phyloP scores from a whole-genome alignment of 495 filamentous ascomycete species.

The Talaromyces proteolyticus region DNA sequence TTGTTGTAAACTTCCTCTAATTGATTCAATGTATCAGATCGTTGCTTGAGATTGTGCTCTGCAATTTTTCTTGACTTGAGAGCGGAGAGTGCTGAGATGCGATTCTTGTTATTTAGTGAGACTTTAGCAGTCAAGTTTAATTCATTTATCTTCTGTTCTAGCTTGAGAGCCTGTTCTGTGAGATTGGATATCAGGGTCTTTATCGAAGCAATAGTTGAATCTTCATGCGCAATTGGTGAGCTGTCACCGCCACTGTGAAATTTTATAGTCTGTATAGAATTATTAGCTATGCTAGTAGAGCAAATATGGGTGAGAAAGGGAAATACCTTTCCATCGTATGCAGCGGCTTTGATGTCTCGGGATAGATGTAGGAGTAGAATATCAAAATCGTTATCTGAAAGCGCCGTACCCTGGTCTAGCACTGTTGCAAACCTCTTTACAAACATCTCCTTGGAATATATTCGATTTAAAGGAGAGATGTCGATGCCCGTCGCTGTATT shows the following conservation, averaged over 20 bases:
- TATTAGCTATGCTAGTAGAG: slow-evolving; percentile 9
- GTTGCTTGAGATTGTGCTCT: slow-evolving; percentile 62
- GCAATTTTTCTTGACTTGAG: slow-evolving; percentile 78
- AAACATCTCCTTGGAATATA: slow-evolving; percentile 64
- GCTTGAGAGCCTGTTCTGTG: slow-evolving; percentile 54
- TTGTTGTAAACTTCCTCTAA: slow-evolving; percentile 73
- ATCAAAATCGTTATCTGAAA: slow-evolving; percentile 62
- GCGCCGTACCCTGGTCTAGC: slow-evolving; percentile 40
- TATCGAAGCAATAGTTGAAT: slow-evolving; percentile 73
- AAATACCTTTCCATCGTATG: slow-evolving; percentile 57
- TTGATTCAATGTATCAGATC: slow-evolving; percentile 66
- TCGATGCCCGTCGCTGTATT: slow-evolving; percentile 35
- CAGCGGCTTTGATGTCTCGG: slow-evolving; percentile 58
- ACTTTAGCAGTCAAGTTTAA: slow-evolving; percentile 53
- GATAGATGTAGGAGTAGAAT: slow-evolving; percentile 67
- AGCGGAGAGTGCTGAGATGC: slow-evolving; percentile 65
- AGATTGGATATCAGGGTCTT: slow-evolving; percentile 60
- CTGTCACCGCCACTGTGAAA: slow-evolving; percentile 51
- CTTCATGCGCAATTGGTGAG: slow-evolving; percentile 60
- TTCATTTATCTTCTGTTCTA: slow-evolving; percentile 47
- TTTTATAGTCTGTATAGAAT: slow-evolving; percentile 57
- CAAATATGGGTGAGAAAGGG: not conserved
- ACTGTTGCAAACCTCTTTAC: slow-evolving; percentile 47
- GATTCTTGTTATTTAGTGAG: slow-evolving; percentile 64
- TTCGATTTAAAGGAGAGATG: slow-evolving; percentile 49